These are phyloP conservation scores for Escallonia rubra DNA, from an alignment of 129 eudicot genomes.

Conservation along the genomic window DNA sequence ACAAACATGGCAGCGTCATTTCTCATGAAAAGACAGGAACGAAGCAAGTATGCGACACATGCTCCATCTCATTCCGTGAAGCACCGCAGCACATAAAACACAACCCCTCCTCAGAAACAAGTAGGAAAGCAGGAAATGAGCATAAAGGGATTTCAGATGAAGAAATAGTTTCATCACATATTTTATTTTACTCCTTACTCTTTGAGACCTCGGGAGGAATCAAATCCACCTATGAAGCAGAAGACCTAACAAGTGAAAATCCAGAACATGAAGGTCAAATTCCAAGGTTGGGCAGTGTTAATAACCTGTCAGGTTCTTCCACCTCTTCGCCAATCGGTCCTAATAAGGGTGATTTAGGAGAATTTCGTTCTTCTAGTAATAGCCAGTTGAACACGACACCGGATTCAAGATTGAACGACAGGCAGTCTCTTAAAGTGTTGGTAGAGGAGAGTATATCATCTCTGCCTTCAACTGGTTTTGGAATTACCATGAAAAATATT, in stretches of 20 bases:
- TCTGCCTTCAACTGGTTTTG: constrained; percentile 16
- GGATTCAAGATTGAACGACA: constrained; percentile 19
- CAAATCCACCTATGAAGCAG: constrained; percentile 52
- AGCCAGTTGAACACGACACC: constrained; percentile 26
- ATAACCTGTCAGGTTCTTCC: constrained; percentile 7
- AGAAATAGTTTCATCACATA: background rate
- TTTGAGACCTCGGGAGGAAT: background rate
- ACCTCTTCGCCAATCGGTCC: constrained; percentile 19
- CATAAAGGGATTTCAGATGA: background rate
- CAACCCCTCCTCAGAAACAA: constrained; percentile 15
- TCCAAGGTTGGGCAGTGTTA: constrained; percentile 12
- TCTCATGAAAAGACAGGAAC: background rate
- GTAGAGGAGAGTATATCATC: constrained; percentile 35
- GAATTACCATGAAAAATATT: constrained; percentile 7
- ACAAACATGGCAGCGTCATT: no score
- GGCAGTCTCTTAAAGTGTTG: constrained; percentile 15
- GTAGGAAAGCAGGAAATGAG: background rate
- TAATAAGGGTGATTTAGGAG: constrained; percentile 10
- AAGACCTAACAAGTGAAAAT: constrained; percentile 34
- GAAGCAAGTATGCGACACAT: background rate
- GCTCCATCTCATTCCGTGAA: constrained; percentile 17
- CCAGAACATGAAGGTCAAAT: constrained; percentile 12
- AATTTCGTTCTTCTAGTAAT: constrained; percentile 14
- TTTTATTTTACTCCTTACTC: background rate
- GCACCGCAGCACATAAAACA: constrained; percentile 16